A percentile compares a stretch with the other conserved stretches of the same genome.
These are phyloP conservation scores for Starmerella cellae DNA, from an alignment of 805 yeast species.

Conservation along the genomic window DNA sequence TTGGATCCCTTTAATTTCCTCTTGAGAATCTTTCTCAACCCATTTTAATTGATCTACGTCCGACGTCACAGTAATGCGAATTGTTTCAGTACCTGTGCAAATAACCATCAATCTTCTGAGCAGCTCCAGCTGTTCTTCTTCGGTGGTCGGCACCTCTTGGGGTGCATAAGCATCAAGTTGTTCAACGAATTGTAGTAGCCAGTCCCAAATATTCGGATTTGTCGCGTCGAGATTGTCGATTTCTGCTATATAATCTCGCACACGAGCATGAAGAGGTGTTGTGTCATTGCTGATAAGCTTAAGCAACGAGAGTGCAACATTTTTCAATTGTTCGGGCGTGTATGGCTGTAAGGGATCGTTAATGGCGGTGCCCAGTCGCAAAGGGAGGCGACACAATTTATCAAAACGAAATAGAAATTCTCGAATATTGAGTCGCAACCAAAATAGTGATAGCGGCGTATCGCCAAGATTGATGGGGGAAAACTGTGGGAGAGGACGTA, in stretches of 20 bases:
- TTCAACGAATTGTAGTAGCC: conserved; percentile 22
- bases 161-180: conserved; percentile 17
- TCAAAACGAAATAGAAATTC: conserved; percentile 31
- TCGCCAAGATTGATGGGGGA: conserved; percentile 18
- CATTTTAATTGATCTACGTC: conserved; percentile 25
- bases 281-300: conserved; percentile 26
- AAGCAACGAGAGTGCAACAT: conserved; percentile 25
- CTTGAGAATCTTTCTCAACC: conserved; percentile 21
- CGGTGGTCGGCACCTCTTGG: conserved; percentile 12
- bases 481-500: conserved; percentile 21
- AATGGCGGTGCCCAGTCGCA: conserved; percentile 25
- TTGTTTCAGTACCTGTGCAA: conserved; percentile 27
- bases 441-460: conserved; percentile 22
- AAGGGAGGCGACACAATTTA: conserved; percentile 27
- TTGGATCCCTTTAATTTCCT: conserved; percentile 22
- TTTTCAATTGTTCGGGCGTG: conserved; percentile 28
- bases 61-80: conserved; percentile 25
- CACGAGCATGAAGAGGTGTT: conserved; percentile 22
- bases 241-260: conserved; percentile 21
- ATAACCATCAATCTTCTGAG: conserved; percentile 23
- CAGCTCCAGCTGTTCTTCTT: conserved; percentile 22
- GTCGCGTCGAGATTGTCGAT: conserved; percentile 28
- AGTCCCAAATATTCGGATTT: conserved; percentile 25
- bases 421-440: conserved; percentile 27
- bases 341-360: conserved; percentile 29